Conservation (phyloP, 257 asterid genomes). For the Craterostigma plantagineum region DNA sequence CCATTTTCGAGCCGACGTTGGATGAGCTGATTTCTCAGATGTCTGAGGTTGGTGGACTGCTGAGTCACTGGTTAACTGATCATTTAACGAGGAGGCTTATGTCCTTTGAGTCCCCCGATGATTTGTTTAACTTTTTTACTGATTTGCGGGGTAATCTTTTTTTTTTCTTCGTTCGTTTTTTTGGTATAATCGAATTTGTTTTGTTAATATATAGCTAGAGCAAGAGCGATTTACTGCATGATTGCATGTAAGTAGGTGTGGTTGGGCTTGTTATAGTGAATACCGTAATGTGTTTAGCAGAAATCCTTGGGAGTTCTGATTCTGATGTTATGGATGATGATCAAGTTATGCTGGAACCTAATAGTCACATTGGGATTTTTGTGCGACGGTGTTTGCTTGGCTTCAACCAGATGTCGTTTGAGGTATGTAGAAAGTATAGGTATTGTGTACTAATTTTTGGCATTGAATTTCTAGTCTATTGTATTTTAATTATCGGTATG, state of each 20-base stretch:
- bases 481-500: too few species aligned
- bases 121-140: constrained; percentile 63
- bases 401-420: constrained; percentile 68
- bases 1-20: constrained; percentile 66
- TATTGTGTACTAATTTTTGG: background rate
- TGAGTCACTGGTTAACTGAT: constrained; percentile 56
- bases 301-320: constrained; percentile 57
- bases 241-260: too few species aligned
- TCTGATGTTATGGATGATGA: constrained; percentile 63
- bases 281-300: constrained; percentile 14
- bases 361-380: constrained; percentile 65
- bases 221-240: background rate
- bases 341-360: constrained; percentile 79
- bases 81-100: constrained; percentile 43
- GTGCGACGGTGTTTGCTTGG: constrained; percentile 72
- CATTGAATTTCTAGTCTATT: background rate
- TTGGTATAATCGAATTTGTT: too few species aligned
- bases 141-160: constrained; percentile 72
- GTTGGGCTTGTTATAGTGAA: background rate
- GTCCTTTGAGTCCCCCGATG: constrained; percentile 61
- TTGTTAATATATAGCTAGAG: background rate
- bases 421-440: constrained; percentile 27
- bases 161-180: background rate
- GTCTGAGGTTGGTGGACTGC: constrained; percentile 44
- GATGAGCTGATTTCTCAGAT: constrained; percentile 43